Evolutionary conservation across 768 basidiomycete genomes (phyloP), one percentile per base, ranked within the genome.

Genomic region (Termitomyces sp.): DNA sequence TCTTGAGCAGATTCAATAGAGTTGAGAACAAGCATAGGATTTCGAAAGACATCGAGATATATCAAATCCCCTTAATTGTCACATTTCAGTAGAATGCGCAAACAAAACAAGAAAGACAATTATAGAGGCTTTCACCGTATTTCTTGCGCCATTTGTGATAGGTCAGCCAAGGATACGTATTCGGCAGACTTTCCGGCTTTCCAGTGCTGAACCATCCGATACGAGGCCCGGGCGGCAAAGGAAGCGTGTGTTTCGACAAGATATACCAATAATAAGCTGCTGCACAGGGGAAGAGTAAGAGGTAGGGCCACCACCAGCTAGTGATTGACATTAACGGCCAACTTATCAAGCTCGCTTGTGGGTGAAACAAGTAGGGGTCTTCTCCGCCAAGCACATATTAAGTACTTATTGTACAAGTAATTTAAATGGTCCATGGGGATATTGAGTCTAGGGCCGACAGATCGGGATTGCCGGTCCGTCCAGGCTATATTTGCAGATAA

Each of bases 1-100:
- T 79, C 78, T 30, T 69, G 60, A 4, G 73, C 68, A n/a, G 63
- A 56, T 14, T 71, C 62, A 14, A 53, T 50, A 0, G 64, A 67
- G 57, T 73, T 74, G 9, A 78, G 46, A 45, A 78, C 23, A 6
- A 78, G 48, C 34, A 54, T 50, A 2, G 53, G 48, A 19, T 59
- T 54, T 4, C 58, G 41, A 34, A 59, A 50, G 14, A 59, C 37
- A 11, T 59, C 21, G 16, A 59, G 49, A 34, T 49, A 59, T 27
- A 59, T 45, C 9, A 59, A 34, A 30, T 59, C 48, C 16, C 58
- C 58, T 59, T 52, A 17, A 49, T 34, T 1, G 11, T 34, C 14
- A 27, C 12, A 27, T 27, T 34, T 41, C 8, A 45, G 27, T 3
- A 9, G 46, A 21, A 23, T 25, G 35, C 1, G 16, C 25, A 11